Base-by-base conservation (phyloP, 2,329 filamentous ascomycete species). In the Beauveria sp. region DNA sequence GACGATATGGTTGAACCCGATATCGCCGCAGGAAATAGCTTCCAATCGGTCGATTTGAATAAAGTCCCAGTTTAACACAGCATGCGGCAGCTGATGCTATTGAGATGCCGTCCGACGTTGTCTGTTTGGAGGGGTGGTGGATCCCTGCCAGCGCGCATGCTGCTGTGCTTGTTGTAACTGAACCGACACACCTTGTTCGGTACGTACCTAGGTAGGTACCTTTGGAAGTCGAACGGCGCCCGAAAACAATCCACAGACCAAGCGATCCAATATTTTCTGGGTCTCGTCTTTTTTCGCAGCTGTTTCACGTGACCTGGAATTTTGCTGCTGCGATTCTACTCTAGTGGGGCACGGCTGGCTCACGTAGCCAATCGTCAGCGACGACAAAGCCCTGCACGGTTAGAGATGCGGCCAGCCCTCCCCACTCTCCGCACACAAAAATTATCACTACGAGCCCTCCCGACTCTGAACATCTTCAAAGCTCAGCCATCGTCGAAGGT, bases 401-500 rank as follows among this genome's bases (percentile, higher is more conserved):
- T 56, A 68, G 64, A 64, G 66, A 69, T 51, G 9, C 64, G 63
- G 64, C 67, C 69, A 74, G 71, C 73, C 73, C 73, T 76, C 71
- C 64, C 72, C 72, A 75, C 71, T 69, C 63, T 66, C 66, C 74
- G 68, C 74, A 73, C 73, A 76, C 73, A 76, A 76, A 76, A 75
- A 72, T 71, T 70, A 72, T 73, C 71, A 69, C 68, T 68, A 69
- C 66, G 66, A 68, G 68, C 70, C 67, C 62, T 74, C 64, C 51
- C 70, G 72, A 74, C 72, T 73, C 71, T 66, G 72, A 71, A 66
- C 70, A 75, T 73, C 71, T 71, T 69, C 69, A 73, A 73, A 71
- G 70, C 71, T 75, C 71, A 72, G 70, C 73, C 74, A 66, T 68
- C 71, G 72, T 77, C 72, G 75, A 74, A 70, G 76, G 75, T 73